A percentile compares a stretch with the other conserved stretches of the same genome.
Evolutionary conservation across 495 filamentous ascomycete genomes (phyloP).

Genomic region (Penicillium subrubescens): DNA sequence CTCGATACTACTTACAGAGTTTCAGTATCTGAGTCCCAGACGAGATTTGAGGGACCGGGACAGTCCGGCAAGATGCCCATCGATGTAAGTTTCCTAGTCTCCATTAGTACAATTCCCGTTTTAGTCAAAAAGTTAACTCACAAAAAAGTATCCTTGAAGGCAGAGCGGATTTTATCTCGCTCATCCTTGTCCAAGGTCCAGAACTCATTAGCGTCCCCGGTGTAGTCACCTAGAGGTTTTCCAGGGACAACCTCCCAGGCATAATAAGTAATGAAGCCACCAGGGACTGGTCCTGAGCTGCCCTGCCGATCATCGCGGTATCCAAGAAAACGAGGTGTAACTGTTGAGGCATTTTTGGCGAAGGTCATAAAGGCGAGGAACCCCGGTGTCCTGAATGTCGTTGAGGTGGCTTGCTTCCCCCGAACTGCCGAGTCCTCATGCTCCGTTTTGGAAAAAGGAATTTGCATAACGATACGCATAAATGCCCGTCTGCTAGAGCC

Average conservation of each 20-base stretch:
- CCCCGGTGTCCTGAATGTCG: not conserved
- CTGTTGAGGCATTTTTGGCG: not conserved
- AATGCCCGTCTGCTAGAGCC: not conserved
- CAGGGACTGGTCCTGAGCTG: not conserved
- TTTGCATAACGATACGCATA: not conserved
- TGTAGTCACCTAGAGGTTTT: not conserved
- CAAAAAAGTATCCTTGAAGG: not conserved
- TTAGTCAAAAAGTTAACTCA: not conserved
- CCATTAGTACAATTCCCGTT: not conserved
- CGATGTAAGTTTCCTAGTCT: not conserved
- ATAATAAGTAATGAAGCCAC: not conserved
- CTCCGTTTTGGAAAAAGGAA: not conserved
- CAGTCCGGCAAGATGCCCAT: not conserved
- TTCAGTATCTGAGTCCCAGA: not conserved
- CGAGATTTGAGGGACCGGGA: not conserved
- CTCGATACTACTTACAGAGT: not conserved
- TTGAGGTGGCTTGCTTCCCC: not conserved
- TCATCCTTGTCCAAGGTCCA: not conserved
- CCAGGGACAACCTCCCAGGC: slow-evolving; percentile 4
- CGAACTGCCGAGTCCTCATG: not conserved
- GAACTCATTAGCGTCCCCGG: not conserved
- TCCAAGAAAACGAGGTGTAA: not conserved
- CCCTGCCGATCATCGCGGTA: not conserved
- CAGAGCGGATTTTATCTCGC: not conserved
- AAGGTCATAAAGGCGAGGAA: not conserved